A percentile compares a stretch with the other conserved stretches of the same genome.
phyloP scores from a whole-genome alignment of 2,329 filamentous ascomycete genomes.

The Paraphaeosphaeria minitans region DNA sequence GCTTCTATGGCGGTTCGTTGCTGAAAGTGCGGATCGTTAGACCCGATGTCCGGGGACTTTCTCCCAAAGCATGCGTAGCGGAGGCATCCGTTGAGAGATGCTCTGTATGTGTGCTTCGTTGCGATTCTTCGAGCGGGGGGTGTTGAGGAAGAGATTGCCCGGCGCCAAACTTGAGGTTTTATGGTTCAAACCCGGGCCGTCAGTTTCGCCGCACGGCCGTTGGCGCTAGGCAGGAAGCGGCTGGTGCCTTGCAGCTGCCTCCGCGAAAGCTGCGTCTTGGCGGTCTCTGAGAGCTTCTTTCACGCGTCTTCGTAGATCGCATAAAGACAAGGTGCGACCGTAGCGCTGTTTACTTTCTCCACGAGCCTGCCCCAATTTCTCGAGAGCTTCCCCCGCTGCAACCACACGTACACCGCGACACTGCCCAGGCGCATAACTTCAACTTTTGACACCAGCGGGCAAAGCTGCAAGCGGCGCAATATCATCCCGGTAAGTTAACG shows the following conservation, averaged over 20 bases:
- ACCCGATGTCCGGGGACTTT: conserved; percentile 98
- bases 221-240: conserved; percentile 31
- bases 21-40: conserved; percentile 67
- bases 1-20: conserved; percentile 99
- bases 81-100: conserved; percentile 38
- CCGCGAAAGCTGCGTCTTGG: conserved; percentile 10
- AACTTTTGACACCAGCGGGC: background rate
- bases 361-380: background rate
- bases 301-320: background rate
- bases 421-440: background rate
- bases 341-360: conserved; percentile 6
- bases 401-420: background rate
- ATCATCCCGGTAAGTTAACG: background rate
- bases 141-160: conserved; percentile 53
- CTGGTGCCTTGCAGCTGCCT: conserved; percentile 38
- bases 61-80: conserved; percentile 82
- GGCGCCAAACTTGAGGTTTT: conserved; percentile 19
- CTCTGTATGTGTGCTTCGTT: conserved; percentile 94
- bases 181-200: conserved; percentile 27
- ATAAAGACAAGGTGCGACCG: conserved; percentile 10
- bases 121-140: conserved; percentile 99
- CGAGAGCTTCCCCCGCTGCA: background rate
- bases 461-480: conserved; percentile 3
- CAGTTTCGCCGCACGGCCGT: conserved; percentile 32
- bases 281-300: conserved; percentile 12